These are phyloP conservation scores for Phycomyces nitens DNA, from an alignment of 192 early-diverging fungal genomes.

Conservation along the genomic window DNA sequence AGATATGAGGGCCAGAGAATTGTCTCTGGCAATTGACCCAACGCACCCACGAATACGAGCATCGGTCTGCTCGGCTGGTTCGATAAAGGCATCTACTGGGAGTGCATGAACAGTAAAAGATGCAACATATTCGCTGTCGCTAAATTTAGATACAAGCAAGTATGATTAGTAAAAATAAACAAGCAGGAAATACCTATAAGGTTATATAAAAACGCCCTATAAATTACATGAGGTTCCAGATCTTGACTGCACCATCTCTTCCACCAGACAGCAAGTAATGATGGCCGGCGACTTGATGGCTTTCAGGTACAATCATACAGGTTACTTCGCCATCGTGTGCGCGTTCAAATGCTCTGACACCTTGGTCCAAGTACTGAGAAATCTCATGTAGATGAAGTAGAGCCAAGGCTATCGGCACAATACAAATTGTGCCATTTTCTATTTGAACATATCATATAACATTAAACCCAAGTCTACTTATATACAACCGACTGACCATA, in stretches of 20 bases:
- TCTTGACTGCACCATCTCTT: slow-evolving; percentile 60
- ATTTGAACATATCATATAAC: neutral
- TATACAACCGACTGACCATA: slow-evolving; percentile 47
- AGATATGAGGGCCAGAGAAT: slow-evolving; percentile 68
- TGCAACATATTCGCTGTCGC: slow-evolving; percentile 50
- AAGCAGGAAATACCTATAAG: neutral
- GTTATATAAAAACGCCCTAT: neutral
- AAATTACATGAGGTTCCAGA: slow-evolving; percentile 74
- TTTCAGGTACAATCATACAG: slow-evolving; percentile 52
- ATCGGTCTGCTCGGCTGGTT: slow-evolving; percentile 49
- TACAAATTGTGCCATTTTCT: slow-evolving; percentile 62
- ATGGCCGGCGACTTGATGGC: slow-evolving; percentile 35
- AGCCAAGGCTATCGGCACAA: slow-evolving; percentile 46
- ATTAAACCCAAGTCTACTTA: neutral
- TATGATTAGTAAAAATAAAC: neutral
- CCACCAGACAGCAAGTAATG: slow-evolving; percentile 63
- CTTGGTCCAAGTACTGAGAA: slow-evolving; percentile 12
- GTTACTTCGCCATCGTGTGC: slow-evolving; percentile 63
- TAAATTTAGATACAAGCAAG: slow-evolving; percentile 10
- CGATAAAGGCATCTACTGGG: slow-evolving; percentile 46
- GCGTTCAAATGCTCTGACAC: slow-evolving; percentile 23
- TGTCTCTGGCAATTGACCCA: slow-evolving; percentile 65
- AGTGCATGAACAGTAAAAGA: slow-evolving; percentile 56
- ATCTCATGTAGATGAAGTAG: slow-evolving; percentile 33
- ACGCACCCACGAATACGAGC: slow-evolving; percentile 43